Conservation (phyloP, 768 basidiomycete species). For the Leucocoprinus birnbaumii region DNA sequence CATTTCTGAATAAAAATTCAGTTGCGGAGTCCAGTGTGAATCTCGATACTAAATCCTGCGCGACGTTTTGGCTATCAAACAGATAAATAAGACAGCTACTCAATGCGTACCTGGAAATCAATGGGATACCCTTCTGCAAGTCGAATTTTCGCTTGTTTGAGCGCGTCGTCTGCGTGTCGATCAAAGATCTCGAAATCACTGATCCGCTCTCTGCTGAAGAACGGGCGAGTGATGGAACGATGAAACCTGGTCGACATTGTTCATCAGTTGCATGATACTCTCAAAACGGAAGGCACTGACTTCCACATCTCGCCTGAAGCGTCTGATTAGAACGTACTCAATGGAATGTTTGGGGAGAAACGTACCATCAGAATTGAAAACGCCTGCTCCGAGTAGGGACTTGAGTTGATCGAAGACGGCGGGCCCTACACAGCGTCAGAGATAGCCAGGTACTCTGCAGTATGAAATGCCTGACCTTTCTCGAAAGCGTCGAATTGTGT, state of each 20-base stretch:
- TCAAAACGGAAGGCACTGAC: constrained; percentile 29
- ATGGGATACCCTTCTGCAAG: constrained; percentile 45
- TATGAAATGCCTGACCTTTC: constrained; percentile 28
- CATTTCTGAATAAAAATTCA: constrained; percentile 69
- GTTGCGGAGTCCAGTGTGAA: constrained; percentile 72
- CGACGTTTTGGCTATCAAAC: constrained; percentile 18
- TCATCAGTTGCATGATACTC: neutral
- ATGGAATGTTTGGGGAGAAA: neutral
- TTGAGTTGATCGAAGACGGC: constrained; percentile 22
- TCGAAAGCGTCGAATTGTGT: constrained; percentile 44
- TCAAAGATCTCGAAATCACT: constrained; percentile 72
- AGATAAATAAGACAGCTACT: neutral
- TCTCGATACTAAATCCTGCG: constrained; percentile 64
- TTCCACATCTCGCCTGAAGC: constrained; percentile 62
- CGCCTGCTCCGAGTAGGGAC: constrained; percentile 48
- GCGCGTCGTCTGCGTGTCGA: constrained; percentile 40
- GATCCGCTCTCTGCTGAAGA: constrained; percentile 71
- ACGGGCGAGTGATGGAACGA: constrained; percentile 64
- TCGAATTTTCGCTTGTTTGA: constrained; percentile 51
- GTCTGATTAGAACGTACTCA: neutral
- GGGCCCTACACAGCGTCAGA: constrained; percentile 23
- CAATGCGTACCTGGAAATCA: constrained; percentile 52
- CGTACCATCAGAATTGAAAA: constrained; percentile 59
- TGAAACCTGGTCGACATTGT: constrained; percentile 42
- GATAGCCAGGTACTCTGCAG: neutral